Conservation (phyloP, 1,139 yeast species). For the Kurtzmaniella quercitrusa region DNA sequence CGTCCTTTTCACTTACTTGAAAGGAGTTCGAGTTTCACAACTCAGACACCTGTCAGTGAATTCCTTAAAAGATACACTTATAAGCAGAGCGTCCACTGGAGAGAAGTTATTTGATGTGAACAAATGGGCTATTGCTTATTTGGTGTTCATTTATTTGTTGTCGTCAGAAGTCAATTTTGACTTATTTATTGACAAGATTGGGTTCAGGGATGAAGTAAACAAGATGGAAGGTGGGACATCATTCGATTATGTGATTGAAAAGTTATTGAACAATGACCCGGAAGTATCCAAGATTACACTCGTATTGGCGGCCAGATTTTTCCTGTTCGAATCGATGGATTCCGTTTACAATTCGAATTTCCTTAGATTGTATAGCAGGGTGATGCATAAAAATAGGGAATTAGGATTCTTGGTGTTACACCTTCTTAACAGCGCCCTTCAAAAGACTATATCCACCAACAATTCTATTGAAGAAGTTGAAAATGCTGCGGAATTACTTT, state of each 20-base stretch:
- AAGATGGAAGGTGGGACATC: slow-evolving; percentile 23
- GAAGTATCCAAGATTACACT: slow-evolving; percentile 40
- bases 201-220: slow-evolving; percentile 11
- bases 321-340: slow-evolving; percentile 43
- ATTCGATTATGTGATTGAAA: slow-evolving; percentile 42
- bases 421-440: slow-evolving; percentile 36
- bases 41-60: slow-evolving; percentile 54
- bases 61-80: slow-evolving; percentile 47
- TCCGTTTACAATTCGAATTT: slow-evolving; percentile 47
- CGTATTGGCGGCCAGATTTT: slow-evolving; percentile 51
- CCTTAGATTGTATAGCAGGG: slow-evolving; percentile 42
- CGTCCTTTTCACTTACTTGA: slow-evolving; percentile 47
- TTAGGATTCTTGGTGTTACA: slow-evolving; percentile 45
- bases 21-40: slow-evolving; percentile 63
- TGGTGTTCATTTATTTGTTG: slow-evolving; percentile 54
- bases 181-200: slow-evolving; percentile 43
- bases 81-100: slow-evolving; percentile 32
- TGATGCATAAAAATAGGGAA: slow-evolving; percentile 32
- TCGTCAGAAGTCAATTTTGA: slow-evolving; percentile 46
- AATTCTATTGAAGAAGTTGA: slow-evolving; percentile 25
- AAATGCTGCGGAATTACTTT: slow-evolving; percentile 25
- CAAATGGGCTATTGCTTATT: slow-evolving; percentile 31
- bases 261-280: slow-evolving; percentile 18
- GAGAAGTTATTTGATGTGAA: slow-evolving; percentile 10
- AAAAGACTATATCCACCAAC: slow-evolving; percentile 29